Evolutionary conservation across 352 stramenopile genomes (phyloP), one percentile per base, ranked within the genome.

Genomic region (Halophytophthora polymorphica): DNA sequence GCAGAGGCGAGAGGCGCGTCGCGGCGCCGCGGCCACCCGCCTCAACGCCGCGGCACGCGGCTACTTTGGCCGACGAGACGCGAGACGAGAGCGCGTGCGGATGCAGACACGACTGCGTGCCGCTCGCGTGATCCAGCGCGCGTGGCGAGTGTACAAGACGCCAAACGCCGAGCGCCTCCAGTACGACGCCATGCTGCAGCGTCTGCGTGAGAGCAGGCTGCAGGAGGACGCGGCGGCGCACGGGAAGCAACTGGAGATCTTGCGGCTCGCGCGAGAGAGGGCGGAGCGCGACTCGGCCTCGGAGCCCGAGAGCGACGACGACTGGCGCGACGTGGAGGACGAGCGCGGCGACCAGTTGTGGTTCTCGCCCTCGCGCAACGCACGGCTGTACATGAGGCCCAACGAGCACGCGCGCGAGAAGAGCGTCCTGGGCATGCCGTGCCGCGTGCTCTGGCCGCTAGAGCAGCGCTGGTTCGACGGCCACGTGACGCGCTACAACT

Each of bases 381-480:
- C 67, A 33, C 73, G 77, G 0, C 53, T 69, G 12, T 83, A 84
- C 50, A 61, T 90, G 14, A 71, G 82, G 13, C 83, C 80, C n/a
- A 90, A 88, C 39, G 74, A 88, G 13, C 65, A 67, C 23, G 77
- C 74, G 0, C 50, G 55, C 10, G 68, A 86, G 38, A 77, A 75
- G 53, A 61, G 53, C 25, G 53, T 91, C 38, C 58, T 93, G 12
- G 77, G 83, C 13, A 71, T 87, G 57, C 21, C 50, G 2, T 89
- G 82, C 47, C 73, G 75, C 6, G 73, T 93, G 21, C 70, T 77
- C 15, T 93, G 83, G 83, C 78, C 78, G 10, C 61, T 90, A 19
- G 80, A 93, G 50, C 66, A 88, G 58, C 68, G 78, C 36, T 93
- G 83, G 82, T 90, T 88, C 58, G 66, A 69, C 37, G 82, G 82